Conservation (phyloP, 148 eudicot species). For the Polygonum maritimum region DNA sequence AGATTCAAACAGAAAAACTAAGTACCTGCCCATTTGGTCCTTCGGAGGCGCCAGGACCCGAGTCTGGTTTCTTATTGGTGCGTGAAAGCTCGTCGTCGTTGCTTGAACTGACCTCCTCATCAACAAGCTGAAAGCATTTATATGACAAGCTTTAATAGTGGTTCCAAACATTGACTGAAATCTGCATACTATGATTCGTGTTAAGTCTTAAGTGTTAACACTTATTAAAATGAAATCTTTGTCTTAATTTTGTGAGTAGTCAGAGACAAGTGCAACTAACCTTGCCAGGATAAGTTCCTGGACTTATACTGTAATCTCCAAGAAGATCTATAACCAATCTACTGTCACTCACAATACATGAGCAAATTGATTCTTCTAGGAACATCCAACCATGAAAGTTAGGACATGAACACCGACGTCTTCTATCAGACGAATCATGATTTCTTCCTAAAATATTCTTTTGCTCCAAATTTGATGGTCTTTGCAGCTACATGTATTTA, state of each 20-base stretch:
- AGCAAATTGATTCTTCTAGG: constrained; percentile 34
- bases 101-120: constrained; percentile 2
- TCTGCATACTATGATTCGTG: background rate
- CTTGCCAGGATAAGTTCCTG: constrained; percentile 25
- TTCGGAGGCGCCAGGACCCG: background rate
- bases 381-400: constrained; percentile 52
- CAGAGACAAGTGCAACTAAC: constrained; percentile 21
- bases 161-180: background rate
- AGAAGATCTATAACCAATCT: constrained; percentile 23
- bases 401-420: constrained; percentile 16
- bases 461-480: constrained; percentile 18
- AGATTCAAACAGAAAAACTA: background rate
- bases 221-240: background rate
- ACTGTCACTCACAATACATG: constrained; percentile 49
- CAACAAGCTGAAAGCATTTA: background rate
- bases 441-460: constrained; percentile 19
- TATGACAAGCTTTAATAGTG: background rate
- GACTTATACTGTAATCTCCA: constrained; percentile 26
- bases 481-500: too few relatives aligned
- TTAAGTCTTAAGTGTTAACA: background rate
- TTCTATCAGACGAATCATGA: constrained; percentile 15
- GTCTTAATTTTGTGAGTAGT: background rate
- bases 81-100: background rate
- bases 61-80: background rate
- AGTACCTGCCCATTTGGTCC: constrained; percentile 38